A percentile compares a stretch with the other conserved stretches of the same genome.
Conservation (phyloP, 495 filamentous ascomycete genomes). For the Tricharina praecox region DNA sequence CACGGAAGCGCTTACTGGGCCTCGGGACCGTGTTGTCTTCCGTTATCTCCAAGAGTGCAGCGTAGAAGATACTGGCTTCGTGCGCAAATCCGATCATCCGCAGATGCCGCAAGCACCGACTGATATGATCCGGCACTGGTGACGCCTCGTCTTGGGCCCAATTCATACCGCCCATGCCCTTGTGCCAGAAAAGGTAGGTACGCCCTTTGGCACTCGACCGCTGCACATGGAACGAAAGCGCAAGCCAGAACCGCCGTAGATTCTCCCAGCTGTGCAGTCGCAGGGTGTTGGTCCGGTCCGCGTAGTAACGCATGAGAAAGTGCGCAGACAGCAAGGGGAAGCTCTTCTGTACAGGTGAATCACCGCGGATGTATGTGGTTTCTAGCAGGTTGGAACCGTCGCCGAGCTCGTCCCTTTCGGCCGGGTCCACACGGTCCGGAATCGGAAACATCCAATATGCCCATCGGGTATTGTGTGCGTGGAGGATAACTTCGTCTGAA, state of each 20-base stretch:
- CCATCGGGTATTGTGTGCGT: not conserved
- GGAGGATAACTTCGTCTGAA: too few species aligned
- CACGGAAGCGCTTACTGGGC: too few species aligned
- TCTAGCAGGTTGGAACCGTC: too few species aligned
- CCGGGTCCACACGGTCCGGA: not conserved
- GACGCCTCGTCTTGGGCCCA: not conserved
- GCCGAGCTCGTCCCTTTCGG: not conserved
- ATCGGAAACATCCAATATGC: conserved; percentile 2
- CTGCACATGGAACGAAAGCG: too few species aligned
- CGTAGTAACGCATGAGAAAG: not conserved
- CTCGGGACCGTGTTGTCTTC: too few species aligned
- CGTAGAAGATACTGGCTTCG: too few species aligned
- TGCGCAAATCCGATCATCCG: not conserved
- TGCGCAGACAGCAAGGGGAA: not conserved
- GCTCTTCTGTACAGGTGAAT: too few species aligned
- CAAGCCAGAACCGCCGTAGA: not conserved
- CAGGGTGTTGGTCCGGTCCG: not conserved
- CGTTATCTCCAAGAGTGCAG: too few species aligned
- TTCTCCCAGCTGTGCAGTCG: not conserved
- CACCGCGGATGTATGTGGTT: too few species aligned
- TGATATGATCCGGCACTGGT: not conserved
- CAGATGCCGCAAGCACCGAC: not conserved
- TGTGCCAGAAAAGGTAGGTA: too few species aligned
- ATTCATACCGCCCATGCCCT: too few species aligned
- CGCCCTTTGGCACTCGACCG: too few species aligned